Evolutionary conservation across 1,284 basidiomycete species (phyloP).

Genomic region (Exobasidium rhododendri): DNA sequence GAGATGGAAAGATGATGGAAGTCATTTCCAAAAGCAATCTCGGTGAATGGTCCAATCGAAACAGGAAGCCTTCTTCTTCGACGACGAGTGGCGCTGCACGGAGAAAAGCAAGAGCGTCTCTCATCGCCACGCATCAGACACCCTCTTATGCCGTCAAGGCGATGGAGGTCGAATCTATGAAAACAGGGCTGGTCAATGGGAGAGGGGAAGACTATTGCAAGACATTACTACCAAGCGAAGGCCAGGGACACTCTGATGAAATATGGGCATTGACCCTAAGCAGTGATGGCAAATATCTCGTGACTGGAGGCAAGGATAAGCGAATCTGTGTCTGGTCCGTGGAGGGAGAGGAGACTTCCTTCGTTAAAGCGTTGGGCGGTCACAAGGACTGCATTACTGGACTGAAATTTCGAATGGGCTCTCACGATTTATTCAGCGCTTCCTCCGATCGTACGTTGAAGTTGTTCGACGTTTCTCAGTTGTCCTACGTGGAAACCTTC

Average conservation of each 20-base stretch:
- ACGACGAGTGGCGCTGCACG: neutral
- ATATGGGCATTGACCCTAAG: conserved; percentile 79
- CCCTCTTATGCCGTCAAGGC: neutral
- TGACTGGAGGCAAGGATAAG: conserved; percentile 79
- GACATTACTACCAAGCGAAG: conserved; percentile 59
- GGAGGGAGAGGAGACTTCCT: neutral
- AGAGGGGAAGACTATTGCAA: conserved; percentile 20
- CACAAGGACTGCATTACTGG: conserved; percentile 59
- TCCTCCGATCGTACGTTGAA: conserved; percentile 90
- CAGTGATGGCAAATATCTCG: conserved; percentile 77
- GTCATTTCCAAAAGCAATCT: conserved; percentile 14
- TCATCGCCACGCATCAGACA: neutral
- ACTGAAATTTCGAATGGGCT: conserved; percentile 75
- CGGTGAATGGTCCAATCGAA: neutral
- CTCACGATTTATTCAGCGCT: conserved; percentile 69
- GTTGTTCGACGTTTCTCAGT: conserved; percentile 77
- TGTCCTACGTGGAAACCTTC: conserved; percentile 91
- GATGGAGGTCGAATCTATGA: neutral
- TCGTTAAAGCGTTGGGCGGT: conserved; percentile 65
- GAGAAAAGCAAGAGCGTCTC: neutral
- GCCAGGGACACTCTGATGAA: conserved; percentile 76
- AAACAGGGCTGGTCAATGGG: neutral
- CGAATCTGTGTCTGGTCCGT: conserved; percentile 50
- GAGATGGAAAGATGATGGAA: conserved; percentile 45
- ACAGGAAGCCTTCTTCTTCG: neutral